Percentiles rank a stretch among this genome's conserved stretches.
phyloP scores from a whole-genome alignment of 768 basidiomycete species.

The Suillus clintonianus region DNA sequence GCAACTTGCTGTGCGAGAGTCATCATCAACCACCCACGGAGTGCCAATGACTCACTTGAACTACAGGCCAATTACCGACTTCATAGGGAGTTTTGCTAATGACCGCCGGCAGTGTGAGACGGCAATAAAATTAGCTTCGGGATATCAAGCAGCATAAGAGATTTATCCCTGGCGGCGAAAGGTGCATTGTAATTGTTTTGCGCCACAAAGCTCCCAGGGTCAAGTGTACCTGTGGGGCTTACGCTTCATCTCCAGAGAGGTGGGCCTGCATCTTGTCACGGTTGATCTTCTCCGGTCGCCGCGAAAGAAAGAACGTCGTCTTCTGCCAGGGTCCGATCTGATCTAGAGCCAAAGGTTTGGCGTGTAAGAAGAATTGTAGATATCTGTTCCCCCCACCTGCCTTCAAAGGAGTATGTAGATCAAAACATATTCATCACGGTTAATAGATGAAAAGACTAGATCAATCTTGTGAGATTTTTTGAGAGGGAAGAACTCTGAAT shows the following conservation, averaged over 20 bases:
- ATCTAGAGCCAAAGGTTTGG: too few species aligned
- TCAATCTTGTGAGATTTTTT: too few species aligned
- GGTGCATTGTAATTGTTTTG: slow-evolving; percentile 14
- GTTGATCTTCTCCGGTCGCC: slow-evolving; percentile 4
- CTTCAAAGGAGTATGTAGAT: too few species aligned
- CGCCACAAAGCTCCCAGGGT: background rate
- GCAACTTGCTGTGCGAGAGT: slow-evolving; percentile 4
- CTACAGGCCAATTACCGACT: too few species aligned
- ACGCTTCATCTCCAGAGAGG: too few species aligned
- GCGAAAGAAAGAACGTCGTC: too few species aligned
- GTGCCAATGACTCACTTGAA: slow-evolving; percentile 22
- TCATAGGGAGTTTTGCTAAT: slow-evolving; percentile 16
- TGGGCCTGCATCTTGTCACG: background rate
- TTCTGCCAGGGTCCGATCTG: too few species aligned
- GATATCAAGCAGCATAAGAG: slow-evolving; percentile 6
- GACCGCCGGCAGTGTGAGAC: slow-evolving; percentile 20
- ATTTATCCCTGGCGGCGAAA: slow-evolving; percentile 6
- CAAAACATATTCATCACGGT: too few species aligned
- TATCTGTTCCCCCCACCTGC: too few species aligned
- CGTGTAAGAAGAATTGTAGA: too few species aligned
- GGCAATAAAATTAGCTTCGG: slow-evolving; percentile 22
- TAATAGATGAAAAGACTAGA: too few species aligned
- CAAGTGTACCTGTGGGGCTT: background rate
- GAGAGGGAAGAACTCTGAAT: too few species aligned
- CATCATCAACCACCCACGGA: slow-evolving; percentile 20